phyloP scores from a whole-genome alignment of 306 rosid genomes.

The Cucumis hystrix region DNA sequence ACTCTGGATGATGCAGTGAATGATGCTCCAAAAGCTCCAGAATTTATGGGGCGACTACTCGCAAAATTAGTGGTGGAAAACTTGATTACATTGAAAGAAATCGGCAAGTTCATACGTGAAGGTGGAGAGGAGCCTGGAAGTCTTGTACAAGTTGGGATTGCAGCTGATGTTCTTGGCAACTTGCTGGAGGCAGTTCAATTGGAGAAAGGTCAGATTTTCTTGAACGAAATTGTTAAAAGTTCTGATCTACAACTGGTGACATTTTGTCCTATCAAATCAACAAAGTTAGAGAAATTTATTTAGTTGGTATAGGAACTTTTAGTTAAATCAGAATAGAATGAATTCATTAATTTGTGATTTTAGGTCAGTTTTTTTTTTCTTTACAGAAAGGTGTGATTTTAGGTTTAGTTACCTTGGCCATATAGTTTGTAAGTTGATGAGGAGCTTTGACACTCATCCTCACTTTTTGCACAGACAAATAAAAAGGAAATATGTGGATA shows the following conservation, averaged over 20 bases:
- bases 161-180: slow-evolving; percentile 68
- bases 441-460: not conserved
- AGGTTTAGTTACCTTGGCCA: not conserved
- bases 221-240: slow-evolving; percentile 21
- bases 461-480: too few species aligned
- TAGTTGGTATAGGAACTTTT: slow-evolving; percentile 5
- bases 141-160: slow-evolving; percentile 49
- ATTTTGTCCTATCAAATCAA: slow-evolving; percentile 42
- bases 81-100: slow-evolving; percentile 41
- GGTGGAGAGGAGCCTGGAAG: slow-evolving; percentile 74
- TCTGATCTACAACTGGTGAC: slow-evolving; percentile 43
- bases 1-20: slow-evolving; percentile 68
- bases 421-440: not conserved
- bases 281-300: slow-evolving; percentile 53
- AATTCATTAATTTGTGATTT: not conserved
- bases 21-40: slow-evolving; percentile 84
- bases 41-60: slow-evolving; percentile 58
- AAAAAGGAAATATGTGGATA: too few species aligned
- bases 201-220: slow-evolving; percentile 42
- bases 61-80: slow-evolving; percentile 35
- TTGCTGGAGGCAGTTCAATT: slow-evolving; percentile 38
- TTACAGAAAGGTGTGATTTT: not conserved
- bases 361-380: not conserved
- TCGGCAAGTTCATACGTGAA: slow-evolving; percentile 34
- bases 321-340: not conserved